Evolutionary conservation across 345 rosid genomes (phyloP).

Genomic region (Citrus australasica): DNA sequence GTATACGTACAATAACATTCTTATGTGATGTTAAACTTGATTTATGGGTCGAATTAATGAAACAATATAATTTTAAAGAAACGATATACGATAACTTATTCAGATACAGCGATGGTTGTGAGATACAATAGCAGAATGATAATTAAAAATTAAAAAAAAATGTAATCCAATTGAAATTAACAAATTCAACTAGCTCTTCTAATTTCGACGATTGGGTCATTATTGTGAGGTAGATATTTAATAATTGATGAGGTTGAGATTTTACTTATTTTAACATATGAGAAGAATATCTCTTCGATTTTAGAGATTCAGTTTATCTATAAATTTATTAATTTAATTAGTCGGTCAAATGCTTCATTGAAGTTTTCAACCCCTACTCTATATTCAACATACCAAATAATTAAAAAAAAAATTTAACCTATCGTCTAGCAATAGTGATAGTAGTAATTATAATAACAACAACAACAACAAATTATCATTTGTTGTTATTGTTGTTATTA

Average conservation of each 20-base stretch:
- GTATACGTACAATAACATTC: not conserved
- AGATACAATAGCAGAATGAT: not conserved
- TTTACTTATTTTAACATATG: not conserved
- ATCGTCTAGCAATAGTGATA: fast-evolving
- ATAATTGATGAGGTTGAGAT: not conserved
- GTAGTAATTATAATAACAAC: no score
- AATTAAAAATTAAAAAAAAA: no score
- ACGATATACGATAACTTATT: not conserved
- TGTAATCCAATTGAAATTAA: not conserved
- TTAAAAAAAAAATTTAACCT: no score
- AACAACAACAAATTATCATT: no score
- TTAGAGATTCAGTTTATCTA: not conserved
- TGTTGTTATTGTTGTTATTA: no score
- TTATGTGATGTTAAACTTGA: no score
- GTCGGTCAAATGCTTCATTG: not conserved
- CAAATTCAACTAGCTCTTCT: not conserved
- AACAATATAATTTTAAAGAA: no score
- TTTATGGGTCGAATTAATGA: no score
- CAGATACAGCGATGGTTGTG: not conserved
- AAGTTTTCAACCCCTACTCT: not conserved
- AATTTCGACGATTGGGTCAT: not conserved
- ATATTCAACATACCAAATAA: not conserved
- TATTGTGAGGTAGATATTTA: not conserved
- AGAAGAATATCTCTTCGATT: conserved; percentile 2
- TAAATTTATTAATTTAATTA: not conserved